phyloP scores from a whole-genome alignment of 2,329 filamentous ascomycete genomes.

The Rutstroemia sp. region DNA sequence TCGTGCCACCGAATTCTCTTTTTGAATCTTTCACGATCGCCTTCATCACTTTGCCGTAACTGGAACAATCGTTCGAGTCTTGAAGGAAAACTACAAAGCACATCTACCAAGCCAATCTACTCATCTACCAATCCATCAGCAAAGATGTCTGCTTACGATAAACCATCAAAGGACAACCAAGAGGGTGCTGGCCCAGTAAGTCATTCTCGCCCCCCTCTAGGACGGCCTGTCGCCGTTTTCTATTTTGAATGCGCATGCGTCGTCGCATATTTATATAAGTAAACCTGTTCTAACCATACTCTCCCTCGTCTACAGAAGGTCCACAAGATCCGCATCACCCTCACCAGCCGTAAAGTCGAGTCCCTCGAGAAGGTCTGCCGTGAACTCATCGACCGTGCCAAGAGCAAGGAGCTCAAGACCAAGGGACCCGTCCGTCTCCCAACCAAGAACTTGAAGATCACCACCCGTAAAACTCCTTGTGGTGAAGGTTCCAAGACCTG shows the following conservation, averaged over 20 bases:
- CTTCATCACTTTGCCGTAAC: conserved; percentile 80
- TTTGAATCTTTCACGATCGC: conserved; percentile 21
- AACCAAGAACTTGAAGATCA: conserved; percentile 82
- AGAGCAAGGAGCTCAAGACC: conserved; percentile 95
- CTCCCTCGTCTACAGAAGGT: conserved; percentile 56
- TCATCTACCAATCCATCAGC: not conserved
- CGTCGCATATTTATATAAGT: not conserved
- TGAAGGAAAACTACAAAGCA: conserved; percentile 49
- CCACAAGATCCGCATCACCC: conserved; percentile 98
- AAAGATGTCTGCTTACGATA: conserved; percentile 80
- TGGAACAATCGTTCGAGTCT: conserved; percentile 63
- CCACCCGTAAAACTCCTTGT: conserved; percentile 91
- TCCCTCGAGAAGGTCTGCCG: conserved; percentile 97
- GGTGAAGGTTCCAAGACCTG: conserved; percentile 99
- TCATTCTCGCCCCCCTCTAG: conserved; percentile 24
- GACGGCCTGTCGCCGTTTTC: not conserved
- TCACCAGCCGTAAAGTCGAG: conserved; percentile 89
- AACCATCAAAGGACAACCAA: conserved; percentile 79
- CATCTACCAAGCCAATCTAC: conserved; percentile 3
- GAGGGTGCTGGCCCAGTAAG: conserved; percentile 69
- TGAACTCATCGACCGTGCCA: conserved; percentile 97
- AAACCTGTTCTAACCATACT: not conserved
- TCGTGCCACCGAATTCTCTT: not conserved
- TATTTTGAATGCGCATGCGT: not conserved
- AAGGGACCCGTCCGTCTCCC: conserved; percentile 97